Evolutionary conservation across 1,284 basidiomycete genomes (phyloP).

Genomic region (Cerioporus squamosus): DNA sequence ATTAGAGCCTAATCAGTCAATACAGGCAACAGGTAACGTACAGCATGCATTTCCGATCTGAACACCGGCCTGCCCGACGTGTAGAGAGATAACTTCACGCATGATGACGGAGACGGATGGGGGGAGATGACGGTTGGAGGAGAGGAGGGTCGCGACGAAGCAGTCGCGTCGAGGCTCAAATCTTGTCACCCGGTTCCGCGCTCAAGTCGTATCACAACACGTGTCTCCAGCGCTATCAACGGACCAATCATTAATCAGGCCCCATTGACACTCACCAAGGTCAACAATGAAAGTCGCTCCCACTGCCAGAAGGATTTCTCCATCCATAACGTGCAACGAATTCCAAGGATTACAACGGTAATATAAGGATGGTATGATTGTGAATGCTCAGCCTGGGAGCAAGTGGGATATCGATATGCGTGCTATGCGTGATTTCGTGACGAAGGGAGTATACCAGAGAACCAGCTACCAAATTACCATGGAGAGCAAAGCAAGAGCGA

Average conservation of each 20-base stretch:
- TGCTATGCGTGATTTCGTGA: constrained; percentile 31
- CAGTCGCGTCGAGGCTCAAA: constrained; percentile 13
- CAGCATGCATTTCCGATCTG: constrained; percentile 97
- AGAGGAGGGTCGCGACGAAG: constrained; percentile 13
- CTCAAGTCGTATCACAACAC: constrained; percentile 1
- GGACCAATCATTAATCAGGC: no score
- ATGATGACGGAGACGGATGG: constrained; percentile 44
- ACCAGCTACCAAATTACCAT: constrained; percentile 25
- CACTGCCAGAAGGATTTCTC: constrained; percentile 1
- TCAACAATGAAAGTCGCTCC: background rate
- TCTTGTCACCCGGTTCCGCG: constrained; percentile 8
- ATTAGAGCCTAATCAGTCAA: constrained; percentile 3
- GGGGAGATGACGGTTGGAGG: constrained; percentile 20
- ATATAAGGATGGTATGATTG: constrained; percentile 39
- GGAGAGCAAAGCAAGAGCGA: constrained; percentile 30
- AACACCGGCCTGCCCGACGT: constrained; percentile 94
- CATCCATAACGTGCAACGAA: constrained; percentile 2
- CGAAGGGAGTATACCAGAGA: constrained; percentile 18
- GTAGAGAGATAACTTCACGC: constrained; percentile 92
- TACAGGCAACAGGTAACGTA: constrained; percentile 43
- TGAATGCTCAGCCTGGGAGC: constrained; percentile 31
- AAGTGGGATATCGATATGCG: constrained; percentile 36
- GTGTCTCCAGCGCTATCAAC: background rate
- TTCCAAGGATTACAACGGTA: constrained; percentile 29
- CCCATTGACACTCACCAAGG: no score